Conservation (phyloP, 371 early-diverging fungal species). For the Conidiobolus incongruus region DNA sequence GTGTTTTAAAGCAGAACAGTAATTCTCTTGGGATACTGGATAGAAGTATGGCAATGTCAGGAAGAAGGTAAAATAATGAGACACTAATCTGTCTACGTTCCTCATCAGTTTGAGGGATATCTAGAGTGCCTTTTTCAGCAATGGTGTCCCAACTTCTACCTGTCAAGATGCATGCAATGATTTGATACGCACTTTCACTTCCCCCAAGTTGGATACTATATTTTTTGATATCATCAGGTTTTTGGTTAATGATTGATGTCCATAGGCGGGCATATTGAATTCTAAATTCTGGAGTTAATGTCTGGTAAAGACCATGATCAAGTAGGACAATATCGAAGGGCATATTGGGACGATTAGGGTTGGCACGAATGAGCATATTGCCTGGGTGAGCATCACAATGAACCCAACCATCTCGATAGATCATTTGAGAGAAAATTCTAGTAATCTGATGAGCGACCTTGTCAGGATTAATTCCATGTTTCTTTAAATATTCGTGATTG, state of each 20-base stretch:
- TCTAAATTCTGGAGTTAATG: constrained; percentile 44
- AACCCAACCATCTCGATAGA: constrained; percentile 58
- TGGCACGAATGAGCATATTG: constrained; percentile 35
- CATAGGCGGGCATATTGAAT: constrained; percentile 73
- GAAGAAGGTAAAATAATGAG: too few relatives aligned
- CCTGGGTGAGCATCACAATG: constrained; percentile 72
- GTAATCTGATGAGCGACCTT: constrained; percentile 54
- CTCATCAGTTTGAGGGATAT: constrained; percentile 15
- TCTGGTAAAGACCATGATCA: constrained; percentile 88
- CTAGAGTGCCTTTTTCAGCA: too few relatives aligned
- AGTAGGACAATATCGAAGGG: constrained; percentile 74
- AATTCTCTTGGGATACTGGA: constrained; percentile 55
- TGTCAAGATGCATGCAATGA: constrained; percentile 70
- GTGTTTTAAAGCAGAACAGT: constrained; percentile 68
- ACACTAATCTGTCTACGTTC: constrained; percentile 14
- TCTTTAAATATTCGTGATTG: constrained; percentile 35
- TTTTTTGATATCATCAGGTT: constrained; percentile 34
- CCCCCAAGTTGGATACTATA: constrained; percentile 33
- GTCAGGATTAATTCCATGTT: constrained; percentile 39
- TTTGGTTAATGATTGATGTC: constrained; percentile 51
- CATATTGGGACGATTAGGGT: not conserved
- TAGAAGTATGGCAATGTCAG: constrained; percentile 51
- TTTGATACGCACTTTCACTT: constrained; percentile 41
- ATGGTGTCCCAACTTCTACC: constrained; percentile 63
- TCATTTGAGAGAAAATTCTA: constrained; percentile 69